phyloP scores from a whole-genome alignment of 2,329 filamentous ascomycete species.

The Claviceps maximensis region DNA sequence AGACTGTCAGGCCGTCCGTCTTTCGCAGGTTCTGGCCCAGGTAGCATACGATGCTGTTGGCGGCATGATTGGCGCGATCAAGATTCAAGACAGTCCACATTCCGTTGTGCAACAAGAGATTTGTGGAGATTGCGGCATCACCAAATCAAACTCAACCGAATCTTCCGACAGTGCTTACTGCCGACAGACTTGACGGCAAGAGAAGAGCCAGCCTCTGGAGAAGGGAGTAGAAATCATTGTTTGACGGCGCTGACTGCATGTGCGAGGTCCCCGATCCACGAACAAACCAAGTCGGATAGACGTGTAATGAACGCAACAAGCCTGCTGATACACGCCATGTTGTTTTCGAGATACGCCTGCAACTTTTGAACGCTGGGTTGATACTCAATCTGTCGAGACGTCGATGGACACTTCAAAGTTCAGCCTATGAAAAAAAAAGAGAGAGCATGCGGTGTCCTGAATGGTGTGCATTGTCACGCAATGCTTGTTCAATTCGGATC shows the following conservation, averaged over 20 bases:
- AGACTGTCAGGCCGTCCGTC: neutral
- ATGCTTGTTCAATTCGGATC: too few relatives aligned
- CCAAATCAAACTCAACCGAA: neutral
- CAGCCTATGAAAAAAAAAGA: too few relatives aligned
- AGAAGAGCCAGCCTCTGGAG: neutral
- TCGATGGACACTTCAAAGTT: too few relatives aligned
- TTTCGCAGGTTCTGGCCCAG: neutral
- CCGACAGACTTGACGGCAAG: neutral
- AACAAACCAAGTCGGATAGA: neutral
- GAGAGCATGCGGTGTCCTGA: neutral
- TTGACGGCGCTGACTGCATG: neutral
- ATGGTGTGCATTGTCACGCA: neutral
- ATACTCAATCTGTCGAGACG: neutral
- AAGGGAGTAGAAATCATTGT: neutral
- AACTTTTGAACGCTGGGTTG: neutral
- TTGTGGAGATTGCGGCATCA: neutral
- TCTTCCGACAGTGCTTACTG: neutral
- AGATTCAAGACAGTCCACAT: neutral
- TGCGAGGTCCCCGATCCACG: neutral
- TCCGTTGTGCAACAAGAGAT: neutral
- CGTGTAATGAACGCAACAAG: neutral
- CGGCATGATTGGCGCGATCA: neutral
- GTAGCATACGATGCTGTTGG: neutral
- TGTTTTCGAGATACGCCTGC: neutral
- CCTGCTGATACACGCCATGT: slow-evolving; percentile 4